These are phyloP conservation scores for Stephania yunnanensis DNA, from an alignment of 164 flowering plant genomes.

Conservation along the genomic window DNA sequence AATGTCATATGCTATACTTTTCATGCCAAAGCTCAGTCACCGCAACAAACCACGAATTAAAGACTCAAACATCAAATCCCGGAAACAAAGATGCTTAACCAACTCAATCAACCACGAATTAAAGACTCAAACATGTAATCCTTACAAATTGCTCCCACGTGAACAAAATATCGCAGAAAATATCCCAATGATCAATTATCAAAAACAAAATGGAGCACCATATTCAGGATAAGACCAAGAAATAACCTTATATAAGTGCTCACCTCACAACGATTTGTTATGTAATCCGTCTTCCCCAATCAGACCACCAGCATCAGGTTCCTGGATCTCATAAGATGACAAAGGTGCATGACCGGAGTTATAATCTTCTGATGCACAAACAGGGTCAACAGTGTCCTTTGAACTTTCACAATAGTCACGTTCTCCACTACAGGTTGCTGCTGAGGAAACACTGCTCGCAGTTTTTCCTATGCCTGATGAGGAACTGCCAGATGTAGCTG, in stretches of 20 bases:
- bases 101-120: not conserved
- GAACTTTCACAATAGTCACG: conserved; percentile 24
- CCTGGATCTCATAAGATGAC: conserved; percentile 19
- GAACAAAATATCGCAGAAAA: not conserved
- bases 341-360: conserved; percentile 15
- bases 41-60: not conserved
- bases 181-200: not conserved
- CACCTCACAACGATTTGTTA: conserved; percentile 41
- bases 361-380: conserved; percentile 22
- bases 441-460: conserved; percentile 19
- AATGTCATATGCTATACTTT: not conserved
- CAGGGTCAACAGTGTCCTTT: conserved; percentile 12
- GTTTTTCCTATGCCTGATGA: conserved; percentile 21
- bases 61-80: not conserved
- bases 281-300: conserved; percentile 24
- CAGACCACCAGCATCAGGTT: conserved; percentile 20
- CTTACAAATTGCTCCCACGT: not conserved
- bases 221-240: not conserved
- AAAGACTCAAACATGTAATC: not conserved
- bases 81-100: not conserved
- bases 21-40: not conserved
- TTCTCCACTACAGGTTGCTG: conserved; percentile 19
- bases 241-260: conserved; percentile 9
- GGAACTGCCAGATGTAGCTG: conserved; percentile 9
- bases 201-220: not conserved